A percentile compares a stretch with the other conserved stretches of the same genome.
These are phyloP conservation scores for Trichomonas gallinae DNA, from an alignment of 208 protist species.

Conservation along the genomic window DNA sequence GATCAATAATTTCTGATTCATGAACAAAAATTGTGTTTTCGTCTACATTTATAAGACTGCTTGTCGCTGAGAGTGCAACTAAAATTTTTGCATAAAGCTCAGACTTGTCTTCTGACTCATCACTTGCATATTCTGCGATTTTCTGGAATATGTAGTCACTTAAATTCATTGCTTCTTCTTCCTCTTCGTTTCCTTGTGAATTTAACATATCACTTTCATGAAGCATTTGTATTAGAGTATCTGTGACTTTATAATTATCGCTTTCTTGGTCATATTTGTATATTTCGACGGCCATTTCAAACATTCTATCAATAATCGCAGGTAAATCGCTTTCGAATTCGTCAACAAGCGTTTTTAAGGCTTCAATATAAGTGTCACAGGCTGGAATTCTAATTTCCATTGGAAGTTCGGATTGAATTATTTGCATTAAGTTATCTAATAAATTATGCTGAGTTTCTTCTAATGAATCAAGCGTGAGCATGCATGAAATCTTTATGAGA, in stretches of 20 bases:
- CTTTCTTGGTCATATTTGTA: not conserved
- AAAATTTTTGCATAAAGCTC: not conserved
- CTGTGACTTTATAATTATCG: not conserved
- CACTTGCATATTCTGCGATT: not conserved
- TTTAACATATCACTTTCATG: not conserved
- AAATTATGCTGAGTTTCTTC: not conserved
- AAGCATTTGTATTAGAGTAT: not conserved
- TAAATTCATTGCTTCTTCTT: not conserved
- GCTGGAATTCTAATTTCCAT: not conserved
- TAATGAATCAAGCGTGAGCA: not conserved
- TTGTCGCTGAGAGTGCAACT: not conserved
- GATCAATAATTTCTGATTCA: not conserved
- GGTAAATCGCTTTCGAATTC: not conserved
- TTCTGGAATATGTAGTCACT: not conserved
- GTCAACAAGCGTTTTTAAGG: not conserved
- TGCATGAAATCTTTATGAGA: not conserved
- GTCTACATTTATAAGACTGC: not conserved
- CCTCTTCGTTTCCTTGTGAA: not conserved
- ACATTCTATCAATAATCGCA: not conserved
- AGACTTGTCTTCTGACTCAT: not conserved
- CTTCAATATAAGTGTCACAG: not conserved
- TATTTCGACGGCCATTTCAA: not conserved
- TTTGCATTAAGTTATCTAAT: not conserved
- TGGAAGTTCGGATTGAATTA: not conserved
- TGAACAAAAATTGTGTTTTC: not conserved